A percentile compares a stretch with the other conserved stretches of the same genome.
These are phyloP conservation scores for Phytophthora litchii DNA, from an alignment of 352 stramenopile species.

Conservation along the genomic window DNA sequence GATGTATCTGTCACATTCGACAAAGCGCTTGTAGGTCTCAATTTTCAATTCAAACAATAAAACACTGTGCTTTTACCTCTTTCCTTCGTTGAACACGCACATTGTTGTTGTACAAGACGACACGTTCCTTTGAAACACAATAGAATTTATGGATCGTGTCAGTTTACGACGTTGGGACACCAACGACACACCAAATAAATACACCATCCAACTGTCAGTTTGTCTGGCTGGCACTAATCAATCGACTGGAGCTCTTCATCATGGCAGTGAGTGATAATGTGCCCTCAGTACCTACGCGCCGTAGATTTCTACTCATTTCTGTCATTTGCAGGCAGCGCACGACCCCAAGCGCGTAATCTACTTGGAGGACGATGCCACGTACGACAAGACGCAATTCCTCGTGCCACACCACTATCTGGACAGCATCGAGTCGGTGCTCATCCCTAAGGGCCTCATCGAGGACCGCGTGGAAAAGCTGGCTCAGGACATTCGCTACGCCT, in stretches of 20 bases:
- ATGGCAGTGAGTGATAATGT: constrained; percentile 9
- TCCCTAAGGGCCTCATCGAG: constrained; percentile 89
- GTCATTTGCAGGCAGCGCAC: constrained; percentile 4
- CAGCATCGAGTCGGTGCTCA: constrained; percentile 86
- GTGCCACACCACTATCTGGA: constrained; percentile 84
- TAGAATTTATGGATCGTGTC: too few relatives aligned
- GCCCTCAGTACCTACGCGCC: background rate
- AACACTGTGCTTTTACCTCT: too few relatives aligned
- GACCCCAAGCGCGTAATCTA: constrained; percentile 54
- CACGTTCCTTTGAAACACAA: too few relatives aligned
- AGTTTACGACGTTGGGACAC: too few relatives aligned
- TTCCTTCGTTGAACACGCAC: too few relatives aligned
- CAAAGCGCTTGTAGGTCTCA: background rate
- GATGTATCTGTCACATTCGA: constrained; percentile 1
- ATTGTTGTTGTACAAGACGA: too few relatives aligned
- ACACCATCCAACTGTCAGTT: background rate
- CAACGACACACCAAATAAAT: background rate
- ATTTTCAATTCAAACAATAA: constrained; percentile 1
- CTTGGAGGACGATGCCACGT: constrained; percentile 62
- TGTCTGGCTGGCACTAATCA: background rate
- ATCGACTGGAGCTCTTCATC: background rate
- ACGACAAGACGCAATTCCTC: constrained; percentile 80
- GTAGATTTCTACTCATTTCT: background rate
- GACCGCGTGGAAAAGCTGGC: constrained; percentile 93
- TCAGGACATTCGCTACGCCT: constrained; percentile 90